Evolutionary conservation across 768 basidiomycete species (phyloP).

Genomic region (Amanita thiersii): DNA sequence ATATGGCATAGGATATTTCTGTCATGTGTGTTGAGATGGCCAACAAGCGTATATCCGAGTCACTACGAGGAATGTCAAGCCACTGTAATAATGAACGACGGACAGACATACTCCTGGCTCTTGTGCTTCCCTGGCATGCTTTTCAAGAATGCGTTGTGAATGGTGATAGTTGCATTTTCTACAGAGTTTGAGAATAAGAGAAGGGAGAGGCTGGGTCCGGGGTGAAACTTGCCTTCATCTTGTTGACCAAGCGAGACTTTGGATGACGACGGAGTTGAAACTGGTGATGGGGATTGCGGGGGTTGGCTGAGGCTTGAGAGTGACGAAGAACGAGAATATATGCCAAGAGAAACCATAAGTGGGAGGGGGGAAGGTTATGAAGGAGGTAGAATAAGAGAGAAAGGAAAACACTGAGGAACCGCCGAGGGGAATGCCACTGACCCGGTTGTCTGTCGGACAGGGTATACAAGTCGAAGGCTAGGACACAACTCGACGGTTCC

Average conservation of each 20-base stretch:
- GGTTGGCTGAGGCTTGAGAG: not conserved
- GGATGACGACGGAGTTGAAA: slow-evolving; percentile 41
- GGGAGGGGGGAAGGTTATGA: slow-evolving; percentile 5
- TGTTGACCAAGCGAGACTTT: slow-evolving; percentile 43
- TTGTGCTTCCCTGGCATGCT: slow-evolving; percentile 40
- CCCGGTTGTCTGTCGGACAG: no score
- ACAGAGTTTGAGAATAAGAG: slow-evolving; percentile 12
- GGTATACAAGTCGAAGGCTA: no score
- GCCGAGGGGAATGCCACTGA: slow-evolving; percentile 33
- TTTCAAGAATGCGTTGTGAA: slow-evolving; percentile 36
- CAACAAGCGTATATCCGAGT: slow-evolving; percentile 66
- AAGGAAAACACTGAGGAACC: slow-evolving; percentile 35
- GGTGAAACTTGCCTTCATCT: slow-evolving; percentile 51
- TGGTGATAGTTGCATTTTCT: slow-evolving; percentile 74
- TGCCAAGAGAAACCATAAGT: slow-evolving; percentile 11
- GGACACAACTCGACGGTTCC: no score
- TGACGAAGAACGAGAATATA: slow-evolving; percentile 15
- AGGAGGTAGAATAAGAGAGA: slow-evolving; percentile 13
- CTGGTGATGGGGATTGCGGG: not conserved
- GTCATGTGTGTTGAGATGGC: slow-evolving; percentile 83
- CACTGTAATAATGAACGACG: slow-evolving; percentile 10
- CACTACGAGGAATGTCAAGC: slow-evolving; percentile 12
- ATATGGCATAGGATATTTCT: slow-evolving; percentile 78
- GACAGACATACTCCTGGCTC: slow-evolving; percentile 58
- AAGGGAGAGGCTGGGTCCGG: slow-evolving; percentile 9